Percentiles rank a stretch among this genome's conserved stretches.
Evolutionary conservation across 139 green algal species (phyloP).

Genomic region (Micractinium conductrix): DNA sequence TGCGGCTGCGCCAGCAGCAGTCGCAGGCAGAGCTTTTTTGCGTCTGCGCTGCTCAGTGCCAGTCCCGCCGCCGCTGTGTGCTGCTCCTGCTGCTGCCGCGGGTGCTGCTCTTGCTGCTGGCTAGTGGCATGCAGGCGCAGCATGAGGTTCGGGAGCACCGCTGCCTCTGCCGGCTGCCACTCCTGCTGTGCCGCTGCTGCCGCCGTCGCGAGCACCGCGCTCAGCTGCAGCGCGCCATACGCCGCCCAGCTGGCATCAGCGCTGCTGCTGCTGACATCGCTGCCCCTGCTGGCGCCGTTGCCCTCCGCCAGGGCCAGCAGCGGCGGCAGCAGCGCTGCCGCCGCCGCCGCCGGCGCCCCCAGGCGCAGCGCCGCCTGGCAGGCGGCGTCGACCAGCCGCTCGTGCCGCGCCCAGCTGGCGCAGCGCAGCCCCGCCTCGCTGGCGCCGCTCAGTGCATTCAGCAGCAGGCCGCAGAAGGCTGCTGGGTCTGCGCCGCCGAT

Average conservation of each 20-base stretch:
- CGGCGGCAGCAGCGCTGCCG: neutral
- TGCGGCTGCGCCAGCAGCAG: neutral
- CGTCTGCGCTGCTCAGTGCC: neutral
- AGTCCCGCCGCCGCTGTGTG: neutral
- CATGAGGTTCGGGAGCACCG: constrained; percentile 3
- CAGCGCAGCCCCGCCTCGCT: constrained; percentile 28
- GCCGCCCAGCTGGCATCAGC: neutral
- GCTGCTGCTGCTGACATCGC: neutral
- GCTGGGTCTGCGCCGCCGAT: neutral
- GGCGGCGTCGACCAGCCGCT: constrained; percentile 20
- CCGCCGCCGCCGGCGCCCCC: neutral
- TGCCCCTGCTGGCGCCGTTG: neutral
- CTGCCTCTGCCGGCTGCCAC: neutral
- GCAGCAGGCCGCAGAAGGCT: constrained; percentile 29
- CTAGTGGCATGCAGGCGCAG: neutral
- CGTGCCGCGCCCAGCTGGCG: constrained; percentile 30
- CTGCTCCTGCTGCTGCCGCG: neutral
- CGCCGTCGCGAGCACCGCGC: neutral
- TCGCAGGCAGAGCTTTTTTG: neutral
- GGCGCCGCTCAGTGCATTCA: constrained; percentile 26
- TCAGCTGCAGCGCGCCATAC: constrained; percentile 16
- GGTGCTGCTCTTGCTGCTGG: neutral
- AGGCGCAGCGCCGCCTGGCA: constrained; percentile 4
- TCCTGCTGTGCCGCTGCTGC: constrained; percentile 2
- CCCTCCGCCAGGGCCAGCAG: neutral